Percentiles rank a stretch among this genome's conserved stretches.
Conservation (phyloP, 140 eudicot species). For the Senecio squalidus region DNA sequence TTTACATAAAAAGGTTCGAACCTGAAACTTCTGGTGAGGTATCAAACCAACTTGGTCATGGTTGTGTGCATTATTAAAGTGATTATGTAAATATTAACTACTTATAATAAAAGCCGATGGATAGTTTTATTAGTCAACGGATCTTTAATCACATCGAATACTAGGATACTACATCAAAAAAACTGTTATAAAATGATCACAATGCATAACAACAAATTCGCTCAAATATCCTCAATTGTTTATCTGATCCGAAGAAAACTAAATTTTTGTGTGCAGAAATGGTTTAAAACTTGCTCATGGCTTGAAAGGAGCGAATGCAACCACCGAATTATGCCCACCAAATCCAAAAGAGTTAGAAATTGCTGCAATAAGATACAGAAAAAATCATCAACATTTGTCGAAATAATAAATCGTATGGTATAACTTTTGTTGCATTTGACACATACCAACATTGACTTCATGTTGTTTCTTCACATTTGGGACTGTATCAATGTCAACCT, state of each 20-base stretch:
- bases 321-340: constrained; percentile 77
- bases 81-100: too few relatives aligned
- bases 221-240: constrained; percentile 18
- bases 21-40: too few relatives aligned
- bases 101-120: constrained; percentile 4
- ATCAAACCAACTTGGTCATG: too few relatives aligned
- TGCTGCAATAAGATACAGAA: constrained; percentile 36
- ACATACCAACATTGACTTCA: constrained; percentile 70
- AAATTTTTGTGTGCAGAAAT: constrained; percentile 8
- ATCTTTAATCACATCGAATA: constrained; percentile 6
- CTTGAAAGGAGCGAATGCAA: constrained; percentile 62
- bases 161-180: constrained; percentile 19
- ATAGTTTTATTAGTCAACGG: constrained; percentile 16
- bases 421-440: too few relatives aligned
- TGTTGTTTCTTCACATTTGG: constrained; percentile 74
- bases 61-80: too few relatives aligned
- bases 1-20: too few relatives aligned
- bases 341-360: constrained; percentile 84
- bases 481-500: constrained; percentile 67
- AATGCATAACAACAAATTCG: constrained; percentile 5
- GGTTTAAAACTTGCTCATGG: constrained; percentile 26
- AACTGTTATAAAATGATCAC: constrained; percentile 12
- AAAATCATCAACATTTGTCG: neutral
- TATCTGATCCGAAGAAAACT: neutral
- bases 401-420: neutral